Evolutionary conservation across 2,329 filamentous ascomycete genomes (phyloP), one percentile per base, ranked within the genome.

Genomic region (Alternaria rosae): DNA sequence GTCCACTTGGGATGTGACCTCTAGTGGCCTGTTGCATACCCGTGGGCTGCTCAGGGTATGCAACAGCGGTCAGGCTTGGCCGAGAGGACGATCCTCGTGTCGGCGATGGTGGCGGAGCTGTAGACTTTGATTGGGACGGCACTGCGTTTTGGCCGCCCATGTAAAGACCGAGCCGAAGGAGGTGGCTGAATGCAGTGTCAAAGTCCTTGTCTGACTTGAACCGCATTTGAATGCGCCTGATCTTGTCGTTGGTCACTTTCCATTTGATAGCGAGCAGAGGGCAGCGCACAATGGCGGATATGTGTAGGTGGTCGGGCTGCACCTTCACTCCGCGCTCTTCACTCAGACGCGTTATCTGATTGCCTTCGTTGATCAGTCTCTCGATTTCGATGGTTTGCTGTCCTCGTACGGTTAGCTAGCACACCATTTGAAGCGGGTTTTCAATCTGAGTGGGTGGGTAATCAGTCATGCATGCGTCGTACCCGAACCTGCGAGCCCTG

Each of bases 181-280:
- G 67, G 71, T 76, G 66, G 55, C 69, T 67, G 59, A 76, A 66
- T 59, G 68, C 71, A 62, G 59, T 64, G 59, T 76, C 76, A 47
- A 74, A 84, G 54, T 82, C 81, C 25, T 68, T 53, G 10, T 76
- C 69, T 6, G 74, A 78, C 15, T 61, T 68, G 61, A 84, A 83
- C 54, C 76, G 82, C 21, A 85, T 62, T 63, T 85, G 83, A 41
- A 83, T 72, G 45, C 82, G 78, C 41, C 80, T 77, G 28, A 81
- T 62, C 82, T 75, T 76, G 41, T 73, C 69, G 55, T 78, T 71
- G n/a, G 74, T 66, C 15, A 78, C 54, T 43, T 71, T 72, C 68
- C 81, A 83, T 54, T 81, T 73, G 13, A 84, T 66, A 11, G 81
- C 82, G 3, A 84, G 65, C 4, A 79, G 62, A 5, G 78, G 72